Evolutionary conservation across 2,329 filamentous ascomycete genomes (phyloP), one percentile per base, ranked within the genome.

Genomic region (Verticillium albo-atrum): DNA sequence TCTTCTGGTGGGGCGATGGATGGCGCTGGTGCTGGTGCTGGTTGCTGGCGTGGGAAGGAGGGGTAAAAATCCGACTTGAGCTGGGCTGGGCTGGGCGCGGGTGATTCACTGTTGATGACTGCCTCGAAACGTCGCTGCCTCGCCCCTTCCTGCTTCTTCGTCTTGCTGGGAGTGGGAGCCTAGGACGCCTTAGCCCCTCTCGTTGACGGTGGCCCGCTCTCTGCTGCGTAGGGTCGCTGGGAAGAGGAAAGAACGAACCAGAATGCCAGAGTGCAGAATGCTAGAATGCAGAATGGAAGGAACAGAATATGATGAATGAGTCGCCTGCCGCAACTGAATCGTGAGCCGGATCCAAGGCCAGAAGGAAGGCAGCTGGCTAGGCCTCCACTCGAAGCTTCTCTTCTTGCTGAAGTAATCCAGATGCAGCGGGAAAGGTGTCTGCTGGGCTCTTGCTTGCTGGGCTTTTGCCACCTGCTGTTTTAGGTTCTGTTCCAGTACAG

Each of bases 31-130:
- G 42, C 37, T 28, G 50, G 28, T 34, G 50, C 32, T 52, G 57
- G n/a, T n/a, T n/a, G n/a, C n/a, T n/a, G 55, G 56, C 30, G 30
- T 37, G 55, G 58, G 59, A 50, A 52, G 50, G 59, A 55, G 30
- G 56, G 54, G 54, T 51, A 59, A 57, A 57, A 47, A 50, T 7
- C 37, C n/a, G 37, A 47, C 37, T n/a, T 47, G 20, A n/a, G n/a
- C 37, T 47, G 35, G 35, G 35, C 35, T 42, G 35, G 35, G 35
- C n/a, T 42, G 15, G 35, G 35, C n/a, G 12, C 17, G 34, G 34
- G 30, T 32, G 5, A 14, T 35, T 35, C 35, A 20, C 15, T 17
- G 17, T 3, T 42, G 35, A 20, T 20, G 35, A 42, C 35, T 23
- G n/a, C 37, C 7, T 47, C 37, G 20, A 47, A 47, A n/a, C 37